A percentile compares a stretch with the other conserved stretches of the same genome.
Conservation (phyloP, 345 rosid genomes). For the Fremontodendron californicum region DNA sequence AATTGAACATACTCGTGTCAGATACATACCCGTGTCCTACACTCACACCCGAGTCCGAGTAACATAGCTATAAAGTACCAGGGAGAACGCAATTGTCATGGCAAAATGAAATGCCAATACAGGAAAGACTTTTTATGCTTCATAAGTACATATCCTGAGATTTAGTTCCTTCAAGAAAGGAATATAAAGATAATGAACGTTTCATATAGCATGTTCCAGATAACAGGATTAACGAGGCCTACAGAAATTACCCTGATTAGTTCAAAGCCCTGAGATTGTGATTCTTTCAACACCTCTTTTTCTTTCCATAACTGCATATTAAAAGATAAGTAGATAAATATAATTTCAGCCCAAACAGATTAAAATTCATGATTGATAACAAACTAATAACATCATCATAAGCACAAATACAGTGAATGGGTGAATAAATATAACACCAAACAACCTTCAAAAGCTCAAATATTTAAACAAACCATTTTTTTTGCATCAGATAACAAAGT, state of each 20-base stretch:
- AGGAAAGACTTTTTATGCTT: background rate
- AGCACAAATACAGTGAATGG: background rate
- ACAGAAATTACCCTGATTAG: slow-evolving; percentile 54
- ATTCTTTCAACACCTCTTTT: slow-evolving; percentile 64
- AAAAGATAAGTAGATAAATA: background rate
- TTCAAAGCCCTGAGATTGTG: slow-evolving; percentile 64
- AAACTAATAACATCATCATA: background rate
- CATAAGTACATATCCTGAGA: background rate
- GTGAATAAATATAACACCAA: background rate
- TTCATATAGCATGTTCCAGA: background rate
- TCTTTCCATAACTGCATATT: slow-evolving; percentile 64
- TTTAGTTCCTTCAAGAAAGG: background rate
- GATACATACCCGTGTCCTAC: no score
- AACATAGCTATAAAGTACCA: no score
- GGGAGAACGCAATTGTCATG: background rate
- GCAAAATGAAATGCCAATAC: background rate
- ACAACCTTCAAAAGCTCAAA: slow-evolving; percentile 10
- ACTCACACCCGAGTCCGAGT: no score
- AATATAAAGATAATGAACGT: background rate
- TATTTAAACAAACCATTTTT: background rate
- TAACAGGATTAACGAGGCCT: background rate
- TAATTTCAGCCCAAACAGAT: background rate
- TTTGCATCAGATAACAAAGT: background rate
- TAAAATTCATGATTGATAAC: background rate
- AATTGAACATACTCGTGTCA: no score